Evolutionary conservation across 495 filamentous ascomycete genomes (phyloP).

Genomic region (Staphylotrichum tortipilum): DNA sequence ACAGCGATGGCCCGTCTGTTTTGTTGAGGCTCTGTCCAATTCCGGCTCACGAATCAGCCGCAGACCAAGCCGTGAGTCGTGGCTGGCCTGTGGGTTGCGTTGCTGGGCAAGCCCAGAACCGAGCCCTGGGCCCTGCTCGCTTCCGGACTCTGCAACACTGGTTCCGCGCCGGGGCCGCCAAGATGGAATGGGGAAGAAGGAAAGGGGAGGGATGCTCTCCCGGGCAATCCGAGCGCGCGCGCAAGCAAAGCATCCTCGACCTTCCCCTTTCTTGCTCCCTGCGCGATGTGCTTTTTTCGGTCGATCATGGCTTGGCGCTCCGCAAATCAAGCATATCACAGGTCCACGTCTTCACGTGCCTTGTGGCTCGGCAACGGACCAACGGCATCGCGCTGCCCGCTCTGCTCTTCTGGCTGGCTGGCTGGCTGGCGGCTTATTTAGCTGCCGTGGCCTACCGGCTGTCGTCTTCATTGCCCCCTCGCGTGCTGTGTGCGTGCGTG

Average conservation of each 20-base stretch:
- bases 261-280: slow-evolving; percentile 2
- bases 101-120: too few relatives aligned
- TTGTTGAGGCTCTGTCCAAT: background rate
- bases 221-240: slow-evolving; percentile 3
- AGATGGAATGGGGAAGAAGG: background rate
- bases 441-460: too few relatives aligned
- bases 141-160: background rate
- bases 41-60: too few relatives aligned
- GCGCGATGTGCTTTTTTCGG: background rate
- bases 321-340: slow-evolving; percentile 7
- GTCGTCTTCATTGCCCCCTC: too few relatives aligned
- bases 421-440: too few relatives aligned
- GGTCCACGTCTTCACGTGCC: slow-evolving; percentile 7
- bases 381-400: too few relatives aligned
- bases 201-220: background rate
- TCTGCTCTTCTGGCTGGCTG: too few relatives aligned
- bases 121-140: too few relatives aligned
- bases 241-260: too few relatives aligned
- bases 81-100: too few relatives aligned
- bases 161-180: background rate
- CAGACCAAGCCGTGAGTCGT: too few relatives aligned
- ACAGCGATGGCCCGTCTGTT: background rate
- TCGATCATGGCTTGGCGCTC: slow-evolving; percentile 2
- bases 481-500: too few relatives aligned
- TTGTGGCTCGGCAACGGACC: background rate